A percentile compares a stretch with the other conserved stretches of the same genome.
Conservation (phyloP, 2,329 filamentous ascomycete species). For the Ophiostoma australiae region DNA sequence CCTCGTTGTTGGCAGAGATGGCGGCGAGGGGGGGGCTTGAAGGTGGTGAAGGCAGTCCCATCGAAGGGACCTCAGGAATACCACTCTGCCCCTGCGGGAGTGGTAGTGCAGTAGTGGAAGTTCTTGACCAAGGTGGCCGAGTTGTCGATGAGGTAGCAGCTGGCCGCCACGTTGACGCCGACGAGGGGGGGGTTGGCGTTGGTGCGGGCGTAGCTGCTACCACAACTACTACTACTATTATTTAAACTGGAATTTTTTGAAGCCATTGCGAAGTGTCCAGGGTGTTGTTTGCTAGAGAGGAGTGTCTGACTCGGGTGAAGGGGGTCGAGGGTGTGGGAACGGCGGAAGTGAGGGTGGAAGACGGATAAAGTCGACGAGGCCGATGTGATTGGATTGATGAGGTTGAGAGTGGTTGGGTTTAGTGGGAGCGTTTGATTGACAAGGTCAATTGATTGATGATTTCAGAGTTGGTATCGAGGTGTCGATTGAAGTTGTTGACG, state of each 20-base stretch:
- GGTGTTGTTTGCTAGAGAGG: constrained; percentile 25
- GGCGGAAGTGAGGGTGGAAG: not conserved
- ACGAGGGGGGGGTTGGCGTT: not conserved
- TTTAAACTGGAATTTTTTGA: constrained; percentile 63
- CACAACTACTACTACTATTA: constrained; percentile 69
- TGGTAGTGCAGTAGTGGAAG: constrained; percentile 94
- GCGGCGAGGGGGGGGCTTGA: constrained; percentile 86
- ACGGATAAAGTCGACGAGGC: not conserved
- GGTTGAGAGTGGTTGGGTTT: not conserved
- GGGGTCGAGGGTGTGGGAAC: constrained; percentile 7
- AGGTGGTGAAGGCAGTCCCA: constrained; percentile 78
- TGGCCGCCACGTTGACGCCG: constrained; percentile 72
- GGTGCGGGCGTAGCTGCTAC: constrained; percentile 9
- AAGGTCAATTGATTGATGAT: not conserved
- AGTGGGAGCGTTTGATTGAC: not conserved
- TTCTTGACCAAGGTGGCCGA: constrained; percentile 64
- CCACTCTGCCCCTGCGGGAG: constrained; percentile 77
- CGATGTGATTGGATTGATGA: not conserved
- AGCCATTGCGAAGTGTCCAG: constrained; percentile 48
- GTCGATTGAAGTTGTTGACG: not conserved
- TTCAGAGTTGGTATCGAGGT: not conserved
- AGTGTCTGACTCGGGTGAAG: constrained; percentile 4
- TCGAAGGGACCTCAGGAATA: constrained; percentile 88
- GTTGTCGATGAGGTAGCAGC: constrained; percentile 79
- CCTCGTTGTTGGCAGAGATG: constrained; percentile 62